Evolutionary conservation across 1,139 yeast species (phyloP), one percentile per base, ranked within the genome.

Genomic region (Zygosaccharomyces pseudobailii): DNA sequence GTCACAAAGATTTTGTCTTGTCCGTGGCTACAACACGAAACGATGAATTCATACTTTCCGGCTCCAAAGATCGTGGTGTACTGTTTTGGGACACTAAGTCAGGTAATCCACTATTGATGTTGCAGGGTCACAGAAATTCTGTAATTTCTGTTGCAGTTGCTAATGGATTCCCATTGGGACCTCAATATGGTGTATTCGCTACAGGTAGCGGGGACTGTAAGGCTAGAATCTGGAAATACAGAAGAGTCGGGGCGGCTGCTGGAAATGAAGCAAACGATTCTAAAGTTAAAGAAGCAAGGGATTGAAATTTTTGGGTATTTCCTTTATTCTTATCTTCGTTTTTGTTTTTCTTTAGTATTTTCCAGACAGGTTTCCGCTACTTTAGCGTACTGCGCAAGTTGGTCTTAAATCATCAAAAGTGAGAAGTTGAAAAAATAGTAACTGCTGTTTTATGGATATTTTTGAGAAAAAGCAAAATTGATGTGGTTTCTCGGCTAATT

Each of bases 141-240:
- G 98, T 92, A 44, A 92, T 92, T 56, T 84, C 95, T 45, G 97
- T 92, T 36, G 92, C 96, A 38, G 97, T 92, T 20, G 82, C 92
- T 39, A 82, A 82, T 63, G 84, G 88, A 37, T 77, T 77, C 52
- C 85, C 84, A 49, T 74, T 79, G 46, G 89, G 87, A 58, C 66
- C 69, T 34, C 58, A 63, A 36, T 63, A 59, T 48, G 82, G 84
- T 39, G 82, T 88, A 57, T 92, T 92, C 74, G 98, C 97, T 46
- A 90, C 97, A 17, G 98, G 98, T 52, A 81, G 90, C 68, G 98
- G 98, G 66, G 98, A 92, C 70, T 90, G 96, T 69, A 87, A 90
- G 68, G 97, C 97, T 36, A 80, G 97, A 71, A 86, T 92, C 63
- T 92, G 98, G 98, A 81, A 82, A 66, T 87, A 62, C 47, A 55